Evolutionary conservation across 331 rosid genomes (phyloP).

Genomic region (Acacia concinna): DNA sequence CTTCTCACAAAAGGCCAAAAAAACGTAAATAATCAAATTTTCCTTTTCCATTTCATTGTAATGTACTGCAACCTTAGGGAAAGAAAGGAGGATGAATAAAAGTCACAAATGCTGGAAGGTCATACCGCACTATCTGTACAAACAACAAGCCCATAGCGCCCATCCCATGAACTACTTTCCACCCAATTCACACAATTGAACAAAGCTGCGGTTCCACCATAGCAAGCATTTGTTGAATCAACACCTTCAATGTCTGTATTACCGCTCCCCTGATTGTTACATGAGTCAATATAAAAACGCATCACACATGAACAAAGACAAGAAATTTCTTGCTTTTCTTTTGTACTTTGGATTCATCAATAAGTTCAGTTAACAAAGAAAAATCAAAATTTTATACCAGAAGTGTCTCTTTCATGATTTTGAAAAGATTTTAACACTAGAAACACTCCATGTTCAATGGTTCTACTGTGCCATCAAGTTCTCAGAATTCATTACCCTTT

Average conservation of each 20-base stretch:
- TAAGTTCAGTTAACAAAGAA: constrained; percentile 9
- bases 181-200: constrained; percentile 96
- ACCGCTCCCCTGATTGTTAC: constrained; percentile 61
- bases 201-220: constrained; percentile 91
- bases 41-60: neutral
- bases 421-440: neutral
- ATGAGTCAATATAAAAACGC: constrained; percentile 31
- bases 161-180: constrained; percentile 92
- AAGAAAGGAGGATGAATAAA: neutral
- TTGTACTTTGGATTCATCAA: constrained; percentile 13
- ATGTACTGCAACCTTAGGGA: neutral
- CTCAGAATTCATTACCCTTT: neutral
- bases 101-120: neutral
- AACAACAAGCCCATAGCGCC: constrained; percentile 88
- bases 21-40: neutral
- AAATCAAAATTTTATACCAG: neutral
- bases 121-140: constrained; percentile 93
- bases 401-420: neutral
- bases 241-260: constrained; percentile 92
- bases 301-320: constrained; percentile 12
- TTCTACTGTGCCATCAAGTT: neutral
- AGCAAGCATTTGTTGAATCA: constrained; percentile 91
- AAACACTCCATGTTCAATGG: neutral
- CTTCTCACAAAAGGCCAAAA: neutral
- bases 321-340: neutral